Evolutionary conservation across 371 early-diverging fungal species (phyloP).

Genomic region (Mucor indicus): DNA sequence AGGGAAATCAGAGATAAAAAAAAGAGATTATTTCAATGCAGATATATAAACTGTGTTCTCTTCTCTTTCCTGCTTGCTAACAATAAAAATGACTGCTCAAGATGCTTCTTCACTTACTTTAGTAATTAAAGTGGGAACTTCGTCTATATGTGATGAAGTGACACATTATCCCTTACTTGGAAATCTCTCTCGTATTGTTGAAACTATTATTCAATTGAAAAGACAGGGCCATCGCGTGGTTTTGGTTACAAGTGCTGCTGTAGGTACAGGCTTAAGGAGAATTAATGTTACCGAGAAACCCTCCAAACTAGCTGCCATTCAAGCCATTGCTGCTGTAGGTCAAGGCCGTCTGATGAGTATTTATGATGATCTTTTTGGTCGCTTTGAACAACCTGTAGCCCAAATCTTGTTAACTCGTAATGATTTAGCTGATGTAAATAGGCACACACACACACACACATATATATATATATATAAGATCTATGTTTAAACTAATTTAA

Average conservation of each 20-base stretch:
- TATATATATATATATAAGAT: constrained; percentile 15
- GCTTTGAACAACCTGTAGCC: constrained; percentile 88
- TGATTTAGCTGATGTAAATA: constrained; percentile 88
- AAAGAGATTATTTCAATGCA: no score
- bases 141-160: constrained; percentile 89
- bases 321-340: constrained; percentile 96
- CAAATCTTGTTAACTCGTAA: constrained; percentile 90
- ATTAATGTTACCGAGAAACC: constrained; percentile 75
- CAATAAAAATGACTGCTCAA: no score
- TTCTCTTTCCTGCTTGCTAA: no score
- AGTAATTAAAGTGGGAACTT: constrained; percentile 90
- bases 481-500: not conserved
- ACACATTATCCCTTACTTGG: constrained; percentile 85
- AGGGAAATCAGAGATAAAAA: no score
- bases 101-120: constrained; percentile 68
- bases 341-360: constrained; percentile 94
- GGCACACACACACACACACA: no score
- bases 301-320: constrained; percentile 72
- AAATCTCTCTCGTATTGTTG: constrained; percentile 84
- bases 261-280: constrained; percentile 85
- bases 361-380: constrained; percentile 89
- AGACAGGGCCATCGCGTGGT: constrained; percentile 81
- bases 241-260: constrained; percentile 90
- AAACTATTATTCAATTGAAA: constrained; percentile 81
- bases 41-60: no score